phyloP scores from a whole-genome alignment of 106 monocot species.

The Cymbidium sinense region DNA sequence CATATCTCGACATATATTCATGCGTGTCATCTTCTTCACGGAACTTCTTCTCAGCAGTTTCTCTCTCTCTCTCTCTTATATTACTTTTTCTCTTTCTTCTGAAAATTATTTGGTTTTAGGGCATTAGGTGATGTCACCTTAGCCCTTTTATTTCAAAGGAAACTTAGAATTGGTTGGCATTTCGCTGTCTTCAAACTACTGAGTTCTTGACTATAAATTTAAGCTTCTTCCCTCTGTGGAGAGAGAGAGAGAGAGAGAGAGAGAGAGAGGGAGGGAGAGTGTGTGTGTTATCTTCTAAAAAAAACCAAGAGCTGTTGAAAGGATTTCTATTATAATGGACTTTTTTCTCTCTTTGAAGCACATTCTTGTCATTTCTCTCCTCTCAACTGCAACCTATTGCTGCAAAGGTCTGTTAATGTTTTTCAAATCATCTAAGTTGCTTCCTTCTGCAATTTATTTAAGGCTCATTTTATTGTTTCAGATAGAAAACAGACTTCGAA shows the following conservation, averaged over 20 bases:
- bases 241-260: too few species aligned
- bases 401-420: constrained; percentile 17
- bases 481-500: background rate
- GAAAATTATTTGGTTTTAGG: background rate
- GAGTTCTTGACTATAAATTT: background rate
- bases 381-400: constrained; percentile 11
- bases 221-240: background rate
- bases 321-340: background rate
- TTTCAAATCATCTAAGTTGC: background rate
- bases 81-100: background rate
- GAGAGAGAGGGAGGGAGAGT: too few species aligned
- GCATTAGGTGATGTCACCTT: too few species aligned
- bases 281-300: background rate
- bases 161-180: background rate
- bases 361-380: constrained; percentile 9
- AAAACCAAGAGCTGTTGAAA: background rate
- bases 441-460: background rate
- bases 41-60: too few species aligned
- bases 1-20: too few species aligned
- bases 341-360: background rate
- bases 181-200: background rate
- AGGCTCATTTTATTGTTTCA: too few species aligned
- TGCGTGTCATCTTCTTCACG: too few species aligned
- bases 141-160: too few species aligned
- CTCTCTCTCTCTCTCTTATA: too few species aligned